Conservation (phyloP, 805 yeast genomes). For the Kazachstania taianensis region DNA sequence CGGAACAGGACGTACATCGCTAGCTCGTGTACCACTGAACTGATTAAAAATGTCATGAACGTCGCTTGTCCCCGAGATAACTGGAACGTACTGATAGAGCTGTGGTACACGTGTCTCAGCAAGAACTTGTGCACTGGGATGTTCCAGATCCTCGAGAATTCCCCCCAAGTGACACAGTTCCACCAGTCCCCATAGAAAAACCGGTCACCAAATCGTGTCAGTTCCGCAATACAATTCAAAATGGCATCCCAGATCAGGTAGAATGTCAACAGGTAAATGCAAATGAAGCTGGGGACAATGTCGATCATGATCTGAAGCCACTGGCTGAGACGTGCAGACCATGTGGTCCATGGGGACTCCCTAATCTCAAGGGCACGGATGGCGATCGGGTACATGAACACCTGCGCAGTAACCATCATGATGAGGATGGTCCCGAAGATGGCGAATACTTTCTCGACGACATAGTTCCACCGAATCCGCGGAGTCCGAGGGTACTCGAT, state of each 20-base stretch:
- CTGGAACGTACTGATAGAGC: slow-evolving; percentile 67
- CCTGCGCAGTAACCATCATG: slow-evolving; percentile 77
- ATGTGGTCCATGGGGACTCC: slow-evolving; percentile 19
- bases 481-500: slow-evolving; percentile 71
- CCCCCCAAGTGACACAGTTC: slow-evolving; percentile 91
- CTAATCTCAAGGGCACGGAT: slow-evolving; percentile 46
- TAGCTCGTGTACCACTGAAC: slow-evolving; percentile 79
- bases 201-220: slow-evolving; percentile 82
- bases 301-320: slow-evolving; percentile 43
- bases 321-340: slow-evolving; percentile 14
- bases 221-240: slow-evolving; percentile 80
- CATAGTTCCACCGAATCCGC: slow-evolving; percentile 57
- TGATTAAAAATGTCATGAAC: slow-evolving; percentile 63
- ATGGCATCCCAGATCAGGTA: slow-evolving; percentile 95
- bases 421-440: slow-evolving; percentile 78
- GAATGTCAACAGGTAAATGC: slow-evolving; percentile 68
- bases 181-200: slow-evolving; percentile 97
- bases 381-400: slow-evolving; percentile 64
- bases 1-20: slow-evolving; percentile 86
- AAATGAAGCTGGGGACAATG: slow-evolving; percentile 68
- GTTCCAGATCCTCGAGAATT: slow-evolving; percentile 91
- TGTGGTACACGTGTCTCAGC: slow-evolving; percentile 87
- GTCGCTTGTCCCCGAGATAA: slow-evolving; percentile 63
- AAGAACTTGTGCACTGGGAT: slow-evolving; percentile 85
- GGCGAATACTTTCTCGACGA: slow-evolving; percentile 61